Base-by-base conservation (phyloP, 75 land plant genomes). In the Pseudotsuga menziesii region DNA sequence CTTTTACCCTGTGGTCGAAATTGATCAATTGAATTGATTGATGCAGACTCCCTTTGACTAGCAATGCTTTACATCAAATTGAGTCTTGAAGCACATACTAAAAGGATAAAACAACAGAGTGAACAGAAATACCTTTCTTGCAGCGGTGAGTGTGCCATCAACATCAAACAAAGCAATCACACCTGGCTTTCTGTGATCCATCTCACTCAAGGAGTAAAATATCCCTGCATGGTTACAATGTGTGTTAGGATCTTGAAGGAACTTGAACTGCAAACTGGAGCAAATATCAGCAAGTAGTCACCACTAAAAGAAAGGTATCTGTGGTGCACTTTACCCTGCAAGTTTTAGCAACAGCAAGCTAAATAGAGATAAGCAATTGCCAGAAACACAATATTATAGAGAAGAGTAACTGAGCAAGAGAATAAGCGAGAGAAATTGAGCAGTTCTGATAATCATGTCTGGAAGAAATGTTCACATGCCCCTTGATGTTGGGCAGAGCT, bases 101-200 rank as follows among this genome's bases (percentile, higher is more conserved):
- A n/a, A 48, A 73, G 12, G 25, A 48, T 29, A 25, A 39, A 36
- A 52, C 14, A 56, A 75, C 19, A 35, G 4, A 4, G 56, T 16
- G 55, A 76, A 57, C 23, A 61, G 29, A 14, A 29, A 57, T 71
- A 95, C 98, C 96, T 93, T 91, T 63, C 98, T 83, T 1, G 98
- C 89, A 72, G 88, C 85, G 2, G 98, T 93, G 54, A 95, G 92
- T 12, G 98, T 95, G n/a, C 98, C 98, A 89, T 95, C 98, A 25
- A 95, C 96, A 80, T 95, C 98, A 76, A 95, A 95, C 58, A 95
- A 76, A 77, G 96, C 98, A 79, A 95, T 85, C 35, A 94, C 76
- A n/a, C 92, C 91, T n/a, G 85, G 61, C 78, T 78, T 93, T 73
- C 88, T 83, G 9, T 55, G 86, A 8, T 87, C 91, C 89, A 88